A percentile compares a stretch with the other conserved stretches of the same genome.
phyloP scores from a whole-genome alignment of 2,329 filamentous ascomycete species.

The Fusarium phyllophilum region DNA sequence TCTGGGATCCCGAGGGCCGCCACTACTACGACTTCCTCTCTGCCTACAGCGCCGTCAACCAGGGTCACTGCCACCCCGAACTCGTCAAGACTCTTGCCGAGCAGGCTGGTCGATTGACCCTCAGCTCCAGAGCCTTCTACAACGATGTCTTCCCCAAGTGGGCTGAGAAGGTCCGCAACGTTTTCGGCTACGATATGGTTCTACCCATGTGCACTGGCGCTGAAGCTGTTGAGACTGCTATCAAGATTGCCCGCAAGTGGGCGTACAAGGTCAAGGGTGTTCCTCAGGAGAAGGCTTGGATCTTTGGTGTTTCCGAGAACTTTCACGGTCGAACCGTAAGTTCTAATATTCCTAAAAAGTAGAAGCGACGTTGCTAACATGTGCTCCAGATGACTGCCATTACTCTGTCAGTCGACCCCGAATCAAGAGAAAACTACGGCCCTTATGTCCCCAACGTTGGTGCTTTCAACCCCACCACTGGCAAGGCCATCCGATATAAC shows the following conservation, averaged over 20 bases:
- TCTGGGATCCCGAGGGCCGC: constrained; percentile 96
- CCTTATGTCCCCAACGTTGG: constrained; percentile 93
- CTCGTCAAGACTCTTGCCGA: constrained; percentile 89
- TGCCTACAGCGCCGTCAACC: constrained; percentile 68
- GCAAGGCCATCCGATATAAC: constrained; percentile 35
- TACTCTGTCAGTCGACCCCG: constrained; percentile 93
- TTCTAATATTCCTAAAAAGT: constrained; percentile 23
- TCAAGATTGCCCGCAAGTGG: constrained; percentile 38
- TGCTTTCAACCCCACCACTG: constrained; percentile 56
- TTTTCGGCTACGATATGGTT: constrained; percentile 37
- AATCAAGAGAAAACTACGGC: constrained; percentile 96
- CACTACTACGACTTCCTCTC: constrained; percentile 98
- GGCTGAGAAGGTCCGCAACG: constrained; percentile 35
- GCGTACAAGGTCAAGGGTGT: constrained; percentile 38
- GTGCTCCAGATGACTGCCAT: constrained; percentile 83
- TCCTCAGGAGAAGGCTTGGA: constrained; percentile 34
- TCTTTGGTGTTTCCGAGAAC: constrained; percentile 37
- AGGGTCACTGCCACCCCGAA: constrained; percentile 72
- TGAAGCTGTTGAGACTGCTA: constrained; percentile 35
- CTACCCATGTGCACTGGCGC: constrained; percentile 38
- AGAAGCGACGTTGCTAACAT: neutral
- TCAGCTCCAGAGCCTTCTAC: constrained; percentile 36
- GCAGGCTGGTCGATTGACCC: constrained; percentile 79
- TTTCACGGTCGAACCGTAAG: constrained; percentile 70
- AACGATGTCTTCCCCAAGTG: constrained; percentile 38